Percentiles rank a stretch among this genome's conserved stretches.
Conservation (phyloP, 176 grass and related monocot species). For the Musa troglodytarum region DNA sequence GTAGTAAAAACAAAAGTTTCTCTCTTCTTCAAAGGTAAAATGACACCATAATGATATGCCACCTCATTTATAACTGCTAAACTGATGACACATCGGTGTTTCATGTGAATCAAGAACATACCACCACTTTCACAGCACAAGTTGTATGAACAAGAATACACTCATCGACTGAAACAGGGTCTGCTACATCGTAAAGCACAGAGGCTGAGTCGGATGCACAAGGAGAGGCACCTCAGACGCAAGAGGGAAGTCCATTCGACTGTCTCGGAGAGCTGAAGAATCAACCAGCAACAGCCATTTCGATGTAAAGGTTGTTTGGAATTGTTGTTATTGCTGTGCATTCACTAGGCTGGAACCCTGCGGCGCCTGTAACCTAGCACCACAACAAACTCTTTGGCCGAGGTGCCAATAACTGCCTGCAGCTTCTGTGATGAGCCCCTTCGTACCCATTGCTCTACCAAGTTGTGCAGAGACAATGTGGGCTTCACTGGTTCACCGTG, state of each 20-base stretch:
- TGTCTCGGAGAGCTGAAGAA: not conserved
- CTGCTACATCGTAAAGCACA: not conserved
- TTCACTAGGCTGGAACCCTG: constrained; percentile 5
- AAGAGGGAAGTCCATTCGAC: not conserved
- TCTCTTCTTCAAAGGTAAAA: too few species aligned
- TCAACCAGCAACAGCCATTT: not conserved
- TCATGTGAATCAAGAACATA: not conserved
- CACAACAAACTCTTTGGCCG: constrained; percentile 65
- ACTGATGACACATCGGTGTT: not conserved
- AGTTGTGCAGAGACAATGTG: constrained; percentile 36
- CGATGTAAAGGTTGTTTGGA: not conserved
- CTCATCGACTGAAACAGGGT: not conserved
- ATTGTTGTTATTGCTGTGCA: not conserved
- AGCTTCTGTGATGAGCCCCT: constrained; percentile 30
- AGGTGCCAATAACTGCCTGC: constrained; percentile 44
- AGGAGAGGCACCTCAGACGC: not conserved
- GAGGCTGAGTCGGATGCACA: not conserved
- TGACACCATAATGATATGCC: not conserved
- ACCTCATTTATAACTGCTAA: not conserved
- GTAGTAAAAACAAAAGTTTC: too few species aligned
- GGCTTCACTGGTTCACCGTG: constrained; percentile 48
- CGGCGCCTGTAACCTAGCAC: constrained; percentile 51
- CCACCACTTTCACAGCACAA: not conserved
- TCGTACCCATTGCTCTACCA: constrained; percentile 62
- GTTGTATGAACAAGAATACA: constrained; percentile 2